phyloP scores from a whole-genome alignment of 2,329 filamentous ascomycete species.

The Fusarium sp. region DNA sequence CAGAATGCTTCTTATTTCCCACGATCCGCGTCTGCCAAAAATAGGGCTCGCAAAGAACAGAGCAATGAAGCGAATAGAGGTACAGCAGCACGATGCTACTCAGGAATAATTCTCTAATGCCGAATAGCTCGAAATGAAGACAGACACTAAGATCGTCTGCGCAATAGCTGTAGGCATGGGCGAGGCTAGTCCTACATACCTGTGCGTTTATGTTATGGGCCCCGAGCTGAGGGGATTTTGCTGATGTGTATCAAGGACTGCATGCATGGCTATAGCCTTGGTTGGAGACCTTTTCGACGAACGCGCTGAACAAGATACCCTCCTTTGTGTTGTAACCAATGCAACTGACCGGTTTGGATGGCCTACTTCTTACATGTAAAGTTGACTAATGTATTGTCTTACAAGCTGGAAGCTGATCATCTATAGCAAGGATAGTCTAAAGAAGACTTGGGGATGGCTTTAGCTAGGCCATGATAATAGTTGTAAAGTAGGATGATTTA shows the following conservation, averaged over 20 bases:
- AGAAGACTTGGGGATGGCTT: neutral
- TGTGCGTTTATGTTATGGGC: constrained; percentile 15
- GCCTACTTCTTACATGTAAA: neutral
- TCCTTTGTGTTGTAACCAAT: neutral
- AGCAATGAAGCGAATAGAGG: constrained; percentile 23
- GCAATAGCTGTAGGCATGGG: constrained; percentile 39
- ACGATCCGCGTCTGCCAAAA: constrained; percentile 39
- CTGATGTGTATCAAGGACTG: constrained; percentile 6
- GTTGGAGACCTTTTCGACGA: constrained; percentile 46
- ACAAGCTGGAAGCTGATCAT: neutral
- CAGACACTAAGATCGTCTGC: constrained; percentile 40
- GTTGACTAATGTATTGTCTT: too few relatives aligned
- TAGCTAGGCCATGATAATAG: neutral
- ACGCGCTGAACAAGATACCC: neutral
- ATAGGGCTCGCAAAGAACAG: constrained; percentile 31
- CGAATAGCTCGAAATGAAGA: constrained; percentile 29
- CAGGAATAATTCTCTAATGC: neutral
- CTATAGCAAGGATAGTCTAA: neutral
- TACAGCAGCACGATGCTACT: neutral
- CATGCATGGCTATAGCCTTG: constrained; percentile 40
- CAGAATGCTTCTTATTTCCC: constrained; percentile 40
- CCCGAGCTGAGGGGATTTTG: neutral
- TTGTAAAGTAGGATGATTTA: too few relatives aligned
- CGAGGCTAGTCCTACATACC: constrained; percentile 34
- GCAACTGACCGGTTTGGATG: neutral